Base-by-base conservation (phyloP, 1,284 basidiomycete genomes). In the Irpex sp. region DNA sequence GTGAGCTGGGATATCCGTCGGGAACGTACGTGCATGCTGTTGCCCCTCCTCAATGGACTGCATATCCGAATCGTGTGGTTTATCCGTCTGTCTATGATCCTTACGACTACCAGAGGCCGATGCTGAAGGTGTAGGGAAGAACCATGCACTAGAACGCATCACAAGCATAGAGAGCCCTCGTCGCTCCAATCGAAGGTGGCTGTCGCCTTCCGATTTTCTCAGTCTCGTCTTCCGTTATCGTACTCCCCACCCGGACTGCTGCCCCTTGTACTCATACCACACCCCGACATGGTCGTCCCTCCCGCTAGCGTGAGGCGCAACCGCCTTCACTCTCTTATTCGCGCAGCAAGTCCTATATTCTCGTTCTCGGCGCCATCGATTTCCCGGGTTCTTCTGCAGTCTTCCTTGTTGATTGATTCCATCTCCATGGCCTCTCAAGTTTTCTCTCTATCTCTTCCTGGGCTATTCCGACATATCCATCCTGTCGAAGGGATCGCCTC, bases 391-490 rank as follows among this genome's bases (percentile, higher is more conserved):
- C 61, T 58, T 57, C 65, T 67, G 65, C 67, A 65, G 69, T 70
- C 68, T 71, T 26, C 62, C 49, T 55, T 50, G 51, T 51, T 43
- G 39, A 43, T 36, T 62, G 26, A 26, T 26, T 62, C 58, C 58
- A 63, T 58, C 61, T 26, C 35, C 61, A 63, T 58, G 56, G 64
- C 55, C 46, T 55, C 53, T 39, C 26, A 26, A 26, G 26, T 37
- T 63, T 55, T 62, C 63, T 62, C 63, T 59, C 56, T 58, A 58
- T 59, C 60, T 65, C 58, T 39, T 57, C 67, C 61, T 43, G 15
- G 67, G 75, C 73, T 75, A 74, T 74, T 75, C 74, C 74, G 84
- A 85, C 84, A 82, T 86, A 85, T 86, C 81, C 83, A 84, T 85
- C 82, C 83, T 79, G 84, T 86, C 83, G 76, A 64, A 67, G 72